Evolutionary conservation across 2,329 filamentous ascomycete species (phyloP), one percentile per base, ranked within the genome.

Genomic region (Sporothrix inflata): DNA sequence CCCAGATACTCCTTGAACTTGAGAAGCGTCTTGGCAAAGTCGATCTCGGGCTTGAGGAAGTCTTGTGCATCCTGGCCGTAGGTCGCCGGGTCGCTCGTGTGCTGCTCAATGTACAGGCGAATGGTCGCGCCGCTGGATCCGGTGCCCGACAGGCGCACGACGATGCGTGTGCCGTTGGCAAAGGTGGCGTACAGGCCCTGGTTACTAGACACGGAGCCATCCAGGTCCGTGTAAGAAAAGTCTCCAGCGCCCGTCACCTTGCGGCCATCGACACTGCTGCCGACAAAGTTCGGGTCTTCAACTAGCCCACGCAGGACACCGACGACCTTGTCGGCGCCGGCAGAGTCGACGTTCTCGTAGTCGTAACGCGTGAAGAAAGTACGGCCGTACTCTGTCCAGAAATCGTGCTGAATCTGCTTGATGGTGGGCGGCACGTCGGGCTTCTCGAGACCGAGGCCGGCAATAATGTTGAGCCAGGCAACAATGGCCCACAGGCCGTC

Each of bases 341-440:
- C 94, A 63, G 91, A 92, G 84, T 97, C 94, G 76, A 97, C 94
- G 77, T 97, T 89, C 84, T 99, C 96, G 84, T 97, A 99, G 84
- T 99, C 96, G 84, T 98, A 98, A 75, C 96, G 93, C 57, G 96
- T 99, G 88, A 99, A 99, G 87, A 98, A 99, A 42, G 94, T 98
- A 73, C 96, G 94, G 79, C 96, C 96, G 82, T 99, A 99, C 72
- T 90, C 93, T 79, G 89, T 88, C 96, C 96, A 99, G 89, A 99
- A 98, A 81, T 98, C 94, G 78, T 94, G 90, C 85, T 99, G 96
- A 81, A 99, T 98, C 82, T 94, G 92, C 79, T 92, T 92, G 83
- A 99, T 98, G 84, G 93, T 97, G 68, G 95, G 94, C 3, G 92
- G 94, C 77, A 92, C 90, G 73, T 86, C 90, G 24, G 92, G 89